These are phyloP conservation scores for Russula sp. DNA, from an alignment of 768 basidiomycete species.

Conservation along the genomic window DNA sequence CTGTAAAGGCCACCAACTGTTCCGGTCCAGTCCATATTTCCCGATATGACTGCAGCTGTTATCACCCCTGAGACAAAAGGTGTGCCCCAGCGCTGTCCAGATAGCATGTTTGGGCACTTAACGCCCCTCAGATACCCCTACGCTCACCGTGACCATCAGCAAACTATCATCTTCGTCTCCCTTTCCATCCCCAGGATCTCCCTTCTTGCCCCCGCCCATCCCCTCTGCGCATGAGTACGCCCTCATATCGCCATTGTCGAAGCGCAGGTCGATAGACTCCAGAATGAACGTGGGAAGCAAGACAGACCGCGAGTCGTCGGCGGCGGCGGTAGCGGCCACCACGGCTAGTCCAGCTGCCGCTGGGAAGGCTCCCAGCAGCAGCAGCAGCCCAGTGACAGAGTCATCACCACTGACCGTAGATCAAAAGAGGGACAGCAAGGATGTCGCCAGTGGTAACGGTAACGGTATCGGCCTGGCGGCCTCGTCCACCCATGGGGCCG, in stretches of 20 bases:
- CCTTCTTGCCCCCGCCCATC: conserved; percentile 61
- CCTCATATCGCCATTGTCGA: conserved; percentile 34
- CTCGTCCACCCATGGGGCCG: not conserved
- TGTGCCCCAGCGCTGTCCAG: not conserved
- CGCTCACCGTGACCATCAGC: conserved; percentile 29
- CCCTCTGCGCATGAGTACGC: conserved; percentile 66
- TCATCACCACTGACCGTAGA: not conserved
- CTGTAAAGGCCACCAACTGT: too few relatives aligned
- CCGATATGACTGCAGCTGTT: conserved; percentile 10
- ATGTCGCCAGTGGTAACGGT: not conserved
- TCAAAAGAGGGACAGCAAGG: not conserved
- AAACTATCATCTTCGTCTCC: conserved; percentile 37
- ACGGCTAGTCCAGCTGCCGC: not conserved
- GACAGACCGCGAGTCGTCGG: conserved; percentile 6
- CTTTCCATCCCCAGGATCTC: conserved; percentile 58
- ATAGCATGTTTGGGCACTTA: not conserved
- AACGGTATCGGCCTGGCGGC: not conserved
- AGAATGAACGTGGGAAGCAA: conserved; percentile 18
- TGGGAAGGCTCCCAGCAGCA: not conserved
- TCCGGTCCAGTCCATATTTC: too few relatives aligned
- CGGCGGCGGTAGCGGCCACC: not conserved
- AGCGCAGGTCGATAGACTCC: conserved; percentile 15
- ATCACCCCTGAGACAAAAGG: conserved; percentile 21
- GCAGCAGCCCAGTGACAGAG: not conserved
- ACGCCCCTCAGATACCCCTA: conserved; percentile 10